Base-by-base conservation (phyloP, 257 asterid genomes). In the Solanum paucissectum region DNA sequence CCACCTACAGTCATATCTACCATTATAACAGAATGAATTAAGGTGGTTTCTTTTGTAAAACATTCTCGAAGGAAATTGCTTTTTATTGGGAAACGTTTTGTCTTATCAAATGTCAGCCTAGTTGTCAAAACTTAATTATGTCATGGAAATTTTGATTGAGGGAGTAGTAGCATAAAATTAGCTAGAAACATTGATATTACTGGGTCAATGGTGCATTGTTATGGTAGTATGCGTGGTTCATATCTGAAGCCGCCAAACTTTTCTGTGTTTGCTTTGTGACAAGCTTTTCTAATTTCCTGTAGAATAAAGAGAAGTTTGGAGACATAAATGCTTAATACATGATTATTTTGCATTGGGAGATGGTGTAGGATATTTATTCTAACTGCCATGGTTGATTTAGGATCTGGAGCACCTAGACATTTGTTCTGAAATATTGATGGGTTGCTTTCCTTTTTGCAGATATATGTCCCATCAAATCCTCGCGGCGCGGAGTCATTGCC, bases 401-500 rank as follows among this genome's bases (percentile, higher is more conserved):
- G 40, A 82, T 82, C 68, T 9, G 25, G 68, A 46, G 18, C 69
- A 82, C 32, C 46, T 82, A 32, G 86, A 32, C 86, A 49, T 82
- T 49, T 49, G 32, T 20, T 32, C 71, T 49, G 44, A 82, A 82
- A 49, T 82, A 82, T 82, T 82, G 44, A 82, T 82, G 32, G 86
- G 21, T 20, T 49, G 7, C 44, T 49, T 82, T 82, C 68, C 71
- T 49, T 82, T 82, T 88, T 86, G 75, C 94, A 98, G 99, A 91
- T 98, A 75, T 93, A 91, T 92, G 99, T 94, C 89, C 99, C 99
- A 40, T 91, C 98, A 87, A 98, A 98, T 91, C 99, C 99, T 74
- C 98, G 94, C 71, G 99, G 99, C 88, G 98, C 99, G n/a, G 98
- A 98, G 90, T 89, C 98, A 71, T 94, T 98, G 90, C 99, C 99